phyloP scores from a whole-genome alignment of 1,284 basidiomycete species.

The Tylopilus sp. region DNA sequence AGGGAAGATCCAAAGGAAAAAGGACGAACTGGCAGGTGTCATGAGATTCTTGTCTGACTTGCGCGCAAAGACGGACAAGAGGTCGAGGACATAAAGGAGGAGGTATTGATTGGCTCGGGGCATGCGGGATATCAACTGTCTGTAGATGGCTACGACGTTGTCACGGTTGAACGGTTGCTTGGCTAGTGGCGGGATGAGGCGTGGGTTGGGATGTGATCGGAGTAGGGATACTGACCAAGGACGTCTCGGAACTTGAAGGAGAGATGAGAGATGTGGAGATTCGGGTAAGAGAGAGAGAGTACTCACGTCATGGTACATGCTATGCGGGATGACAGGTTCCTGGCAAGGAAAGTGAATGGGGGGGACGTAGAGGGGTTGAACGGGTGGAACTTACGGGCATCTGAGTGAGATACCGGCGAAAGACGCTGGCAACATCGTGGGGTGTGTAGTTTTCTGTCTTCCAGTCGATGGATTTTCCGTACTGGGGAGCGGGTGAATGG shows the following conservation, averaged over 20 bases:
- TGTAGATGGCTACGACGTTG: conserved; percentile 73
- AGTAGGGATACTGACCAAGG: conserved; percentile 50
- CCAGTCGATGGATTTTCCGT: conserved; percentile 93
- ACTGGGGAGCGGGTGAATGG: conserved; percentile 44
- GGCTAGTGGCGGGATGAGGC: conserved; percentile 38
- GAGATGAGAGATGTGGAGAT: conserved; percentile 17
- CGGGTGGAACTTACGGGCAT: conserved; percentile 74
- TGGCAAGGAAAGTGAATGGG: conserved; percentile 30
- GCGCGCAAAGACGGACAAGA: conserved; percentile 90
- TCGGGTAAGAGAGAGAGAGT: conserved; percentile 6
- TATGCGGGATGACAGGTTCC: conserved; percentile 87
- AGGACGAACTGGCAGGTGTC: conserved; percentile 81
- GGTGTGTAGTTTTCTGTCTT: conserved; percentile 78
- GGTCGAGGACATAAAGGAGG: conserved; percentile 91
- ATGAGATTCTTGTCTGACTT: conserved; percentile 92
- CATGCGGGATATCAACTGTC: conserved; percentile 77
- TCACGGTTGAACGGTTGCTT: conserved; percentile 62
- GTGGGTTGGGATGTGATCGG: background rate
- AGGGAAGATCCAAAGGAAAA: background rate
- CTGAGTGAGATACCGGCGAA: conserved; percentile 91
- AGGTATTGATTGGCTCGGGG: conserved; percentile 90
- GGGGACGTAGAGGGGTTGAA: conserved; percentile 10
- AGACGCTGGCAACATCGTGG: conserved; percentile 95
- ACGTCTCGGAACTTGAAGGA: conserved; percentile 72
- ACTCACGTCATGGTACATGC: conserved; percentile 82